Evolutionary conservation across 1,284 basidiomycete genomes (phyloP), one percentile per base, ranked within the genome.

Genomic region (Cryptococcus sp.): DNA sequence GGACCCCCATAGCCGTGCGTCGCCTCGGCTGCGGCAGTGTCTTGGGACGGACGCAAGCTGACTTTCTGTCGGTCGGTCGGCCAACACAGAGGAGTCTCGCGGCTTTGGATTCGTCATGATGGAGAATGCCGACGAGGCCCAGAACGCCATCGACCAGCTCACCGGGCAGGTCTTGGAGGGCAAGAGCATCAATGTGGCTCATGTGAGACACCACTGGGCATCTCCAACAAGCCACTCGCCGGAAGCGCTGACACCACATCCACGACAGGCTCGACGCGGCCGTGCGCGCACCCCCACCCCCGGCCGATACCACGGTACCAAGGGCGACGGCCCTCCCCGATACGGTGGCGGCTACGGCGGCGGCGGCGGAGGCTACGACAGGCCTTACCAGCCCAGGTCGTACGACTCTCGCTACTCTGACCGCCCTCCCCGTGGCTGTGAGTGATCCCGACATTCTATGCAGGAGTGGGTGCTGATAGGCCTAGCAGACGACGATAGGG

Each of bases 71-170:
- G 24, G 35, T 13, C 13, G n/a, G n/a, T n/a, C n/a, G n/a, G n/a
- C n/a, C n/a, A n/a, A n/a, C n/a, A 1, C 53, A 75, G 73, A 69
- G 69, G 94, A 97, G 72, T 93, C 92, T 54, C 90, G 95, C 71
- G 95, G 94, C 39, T 98, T 98, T 69, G 95, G 91, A 45, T 98
- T 98, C 77, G 95, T 98, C 70, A 97, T 92, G 55, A 94, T 95
- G 86, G 89, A 91, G 73, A 83, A 83, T 38, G 76, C 70, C 43
- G 90, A 91, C 65, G 93, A 96, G 69, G 95, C 94, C 5, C 89
- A 94, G 53, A 88, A 88, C 49, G 91, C 89, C 50, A 87, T 97
- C 65, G 84, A 87, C 36, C 87, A 85, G 9, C 80, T 97, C 65
- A 88, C 91, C 75, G 84, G 84, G 46, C 87, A 87, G 58, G 89